These are phyloP conservation scores for Irpex lacteus DNA, from an alignment of 1,284 basidiomycete genomes.

Conservation along the genomic window DNA sequence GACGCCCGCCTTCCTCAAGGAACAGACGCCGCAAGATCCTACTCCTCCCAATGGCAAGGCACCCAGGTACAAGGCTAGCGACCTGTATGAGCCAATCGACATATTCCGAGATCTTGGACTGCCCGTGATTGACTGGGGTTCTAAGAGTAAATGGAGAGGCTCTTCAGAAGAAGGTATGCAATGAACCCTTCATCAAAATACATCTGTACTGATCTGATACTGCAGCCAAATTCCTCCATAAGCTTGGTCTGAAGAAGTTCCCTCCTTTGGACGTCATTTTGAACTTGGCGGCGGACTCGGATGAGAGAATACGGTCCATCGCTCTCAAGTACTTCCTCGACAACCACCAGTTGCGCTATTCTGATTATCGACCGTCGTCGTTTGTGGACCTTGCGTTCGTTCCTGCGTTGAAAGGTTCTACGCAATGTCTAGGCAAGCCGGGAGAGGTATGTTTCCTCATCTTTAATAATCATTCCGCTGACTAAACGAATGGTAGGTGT, in stretches of 20 bases:
- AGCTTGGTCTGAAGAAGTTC: conserved; percentile 72
- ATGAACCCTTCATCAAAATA: not conserved
- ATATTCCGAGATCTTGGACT: conserved; percentile 73
- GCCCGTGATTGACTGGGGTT: conserved; percentile 88
- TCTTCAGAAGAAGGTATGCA: conserved; percentile 80
- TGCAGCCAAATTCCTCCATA: conserved; percentile 80
- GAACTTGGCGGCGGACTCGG: conserved; percentile 57
- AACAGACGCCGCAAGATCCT: conserved; percentile 37
- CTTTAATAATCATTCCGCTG: not conserved
- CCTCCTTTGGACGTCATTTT: conserved; percentile 74
- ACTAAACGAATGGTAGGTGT: conserved; percentile 52
- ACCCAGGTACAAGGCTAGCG: conserved; percentile 57
- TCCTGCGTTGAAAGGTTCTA: conserved; percentile 61
- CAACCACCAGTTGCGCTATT: conserved; percentile 63
- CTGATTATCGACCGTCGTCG: conserved; percentile 55
- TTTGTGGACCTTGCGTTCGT: conserved; percentile 73
- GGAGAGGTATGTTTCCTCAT: conserved; percentile 49
- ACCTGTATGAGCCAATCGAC: conserved; percentile 85
- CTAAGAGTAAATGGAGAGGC: conserved; percentile 71
- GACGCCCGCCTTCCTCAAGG: conserved; percentile 81
- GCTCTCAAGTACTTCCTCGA: conserved; percentile 82
- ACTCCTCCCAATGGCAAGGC: conserved; percentile 30
- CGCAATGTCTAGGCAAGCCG: conserved; percentile 60
- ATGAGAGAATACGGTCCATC: conserved; percentile 42
- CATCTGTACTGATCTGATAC: not conserved